These are phyloP conservation scores for Termitomyces bulborhizus DNA, from an alignment of 768 basidiomycete species.

Conservation along the genomic window DNA sequence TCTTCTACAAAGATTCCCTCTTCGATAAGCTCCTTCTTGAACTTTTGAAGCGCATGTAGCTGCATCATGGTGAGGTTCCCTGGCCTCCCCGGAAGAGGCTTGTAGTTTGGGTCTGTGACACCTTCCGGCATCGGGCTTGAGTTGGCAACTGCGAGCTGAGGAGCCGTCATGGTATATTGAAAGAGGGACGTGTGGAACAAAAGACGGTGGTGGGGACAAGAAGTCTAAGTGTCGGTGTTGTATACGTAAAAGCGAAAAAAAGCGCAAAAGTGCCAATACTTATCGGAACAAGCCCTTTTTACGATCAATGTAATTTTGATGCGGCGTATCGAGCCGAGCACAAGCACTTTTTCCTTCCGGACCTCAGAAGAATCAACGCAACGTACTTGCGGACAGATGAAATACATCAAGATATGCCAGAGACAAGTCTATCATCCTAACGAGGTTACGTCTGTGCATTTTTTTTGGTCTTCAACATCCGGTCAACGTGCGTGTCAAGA, in stretches of 20 bases:
- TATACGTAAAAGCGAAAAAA: neutral
- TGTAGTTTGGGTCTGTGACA: constrained; percentile 58
- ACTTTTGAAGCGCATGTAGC: constrained; percentile 56
- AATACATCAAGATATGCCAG: no score
- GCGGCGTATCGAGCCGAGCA: no score
- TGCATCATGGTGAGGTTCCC: constrained; percentile 66
- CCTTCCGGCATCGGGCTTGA: constrained; percentile 53
- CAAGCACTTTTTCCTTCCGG: no score
- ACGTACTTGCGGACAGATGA: no score
- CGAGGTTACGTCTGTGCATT: no score
- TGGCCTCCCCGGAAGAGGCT: constrained; percentile 61
- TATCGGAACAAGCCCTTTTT: neutral
- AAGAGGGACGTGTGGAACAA: neutral
- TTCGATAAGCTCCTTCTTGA: constrained; percentile 57
- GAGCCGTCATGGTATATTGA: neutral
- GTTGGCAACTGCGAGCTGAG: constrained; percentile 28
- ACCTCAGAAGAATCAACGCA: no score
- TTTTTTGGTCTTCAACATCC: no score
- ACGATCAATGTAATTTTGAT: neutral
- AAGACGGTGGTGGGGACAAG: neutral
- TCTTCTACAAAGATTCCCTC: constrained; percentile 55
- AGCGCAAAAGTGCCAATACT: neutral
- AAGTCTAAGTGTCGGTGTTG: neutral
- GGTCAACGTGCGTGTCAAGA: no score
- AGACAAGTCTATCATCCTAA: no score